phyloP scores from a whole-genome alignment of 768 basidiomycete genomes.

The Tricholoma hemisulphureum region DNA sequence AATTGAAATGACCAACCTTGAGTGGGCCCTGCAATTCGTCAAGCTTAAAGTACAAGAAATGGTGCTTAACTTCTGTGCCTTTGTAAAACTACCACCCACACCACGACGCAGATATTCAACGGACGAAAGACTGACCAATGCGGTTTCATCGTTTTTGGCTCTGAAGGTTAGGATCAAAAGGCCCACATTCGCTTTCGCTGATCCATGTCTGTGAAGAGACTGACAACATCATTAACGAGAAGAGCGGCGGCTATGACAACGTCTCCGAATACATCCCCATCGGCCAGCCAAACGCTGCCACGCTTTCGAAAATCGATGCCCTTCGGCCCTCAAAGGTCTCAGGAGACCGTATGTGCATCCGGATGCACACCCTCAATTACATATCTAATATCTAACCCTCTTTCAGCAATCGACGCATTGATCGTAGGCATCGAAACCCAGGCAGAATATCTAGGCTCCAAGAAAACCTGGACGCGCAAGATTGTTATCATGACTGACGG shows the following conservation, averaged over 20 bases:
- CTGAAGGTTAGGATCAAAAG: constrained; percentile 51
- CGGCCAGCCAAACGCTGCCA: constrained; percentile 60
- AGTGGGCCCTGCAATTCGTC: constrained; percentile 82
- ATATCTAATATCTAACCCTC: constrained; percentile 3
- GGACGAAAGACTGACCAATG: constrained; percentile 93
- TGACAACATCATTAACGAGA: constrained; percentile 58
- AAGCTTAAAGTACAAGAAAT: constrained; percentile 92
- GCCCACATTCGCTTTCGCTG: not conserved
- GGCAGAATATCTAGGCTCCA: constrained; percentile 59
- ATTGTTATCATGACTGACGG: constrained; percentile 85
- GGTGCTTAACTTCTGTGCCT: constrained; percentile 41
- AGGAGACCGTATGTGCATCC: constrained; percentile 62
- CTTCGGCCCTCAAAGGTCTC: constrained; percentile 52
- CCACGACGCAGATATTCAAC: constrained; percentile 69
- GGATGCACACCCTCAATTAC: not conserved
- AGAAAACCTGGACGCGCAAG: constrained; percentile 84
- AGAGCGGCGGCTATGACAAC: constrained; percentile 69
- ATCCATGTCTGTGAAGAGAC: constrained; percentile 46
- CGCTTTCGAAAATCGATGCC: constrained; percentile 62
- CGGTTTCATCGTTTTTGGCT: constrained; percentile 87
- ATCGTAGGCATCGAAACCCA: constrained; percentile 87
- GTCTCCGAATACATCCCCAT: constrained; percentile 71
- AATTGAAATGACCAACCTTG: constrained; percentile 71
- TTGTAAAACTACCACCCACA: not conserved
- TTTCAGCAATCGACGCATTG: constrained; percentile 77